Evolutionary conservation across 2,329 filamentous ascomycete species (phyloP).

Genomic region (Teratosphaeria gauchensis): DNA sequence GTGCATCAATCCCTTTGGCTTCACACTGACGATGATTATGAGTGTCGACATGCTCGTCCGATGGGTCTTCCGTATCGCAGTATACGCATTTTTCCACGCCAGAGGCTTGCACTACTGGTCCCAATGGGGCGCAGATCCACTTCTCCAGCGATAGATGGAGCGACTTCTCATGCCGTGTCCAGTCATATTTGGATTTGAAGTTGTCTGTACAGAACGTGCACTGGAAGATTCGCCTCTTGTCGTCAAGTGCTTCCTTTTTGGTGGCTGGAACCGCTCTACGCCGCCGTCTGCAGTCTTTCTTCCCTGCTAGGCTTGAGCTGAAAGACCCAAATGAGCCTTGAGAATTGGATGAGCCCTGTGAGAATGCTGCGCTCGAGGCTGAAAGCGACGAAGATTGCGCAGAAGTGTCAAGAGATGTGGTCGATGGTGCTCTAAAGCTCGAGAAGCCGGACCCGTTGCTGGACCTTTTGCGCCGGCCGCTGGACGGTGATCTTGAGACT

Average conservation of each 20-base stretch:
- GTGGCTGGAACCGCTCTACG: conserved; percentile 24
- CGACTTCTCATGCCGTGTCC: conserved; percentile 57
- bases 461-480: conserved; percentile 39
- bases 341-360: conserved; percentile 47
- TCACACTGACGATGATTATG: conserved; percentile 56
- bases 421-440: conserved; percentile 37
- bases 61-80: conserved; percentile 46
- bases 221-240: conserved; percentile 41
- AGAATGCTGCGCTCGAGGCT: conserved; percentile 40
- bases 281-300: conserved; percentile 47
- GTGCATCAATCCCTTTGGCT: conserved; percentile 54
- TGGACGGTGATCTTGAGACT: conserved; percentile 24
- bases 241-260: conserved; percentile 21
- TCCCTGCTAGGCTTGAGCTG: conserved; percentile 40
- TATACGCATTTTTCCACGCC: conserved; percentile 47
- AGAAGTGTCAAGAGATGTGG: conserved; percentile 37
- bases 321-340: conserved; percentile 47
- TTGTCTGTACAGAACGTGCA: conserved; percentile 50
- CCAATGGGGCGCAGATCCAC: conserved; percentile 51
- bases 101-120: conserved; percentile 43
- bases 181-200: conserved; percentile 46
- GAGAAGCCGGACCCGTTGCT: conserved; percentile 42
- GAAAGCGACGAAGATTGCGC: conserved; percentile 17
- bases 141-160: conserved; percentile 57
- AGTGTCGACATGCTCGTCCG: conserved; percentile 46